A percentile compares a stretch with the other conserved stretches of the same genome.
These are phyloP conservation scores for Mariannaea elegans DNA, from an alignment of 2,329 filamentous ascomycete species.

Conservation along the genomic window DNA sequence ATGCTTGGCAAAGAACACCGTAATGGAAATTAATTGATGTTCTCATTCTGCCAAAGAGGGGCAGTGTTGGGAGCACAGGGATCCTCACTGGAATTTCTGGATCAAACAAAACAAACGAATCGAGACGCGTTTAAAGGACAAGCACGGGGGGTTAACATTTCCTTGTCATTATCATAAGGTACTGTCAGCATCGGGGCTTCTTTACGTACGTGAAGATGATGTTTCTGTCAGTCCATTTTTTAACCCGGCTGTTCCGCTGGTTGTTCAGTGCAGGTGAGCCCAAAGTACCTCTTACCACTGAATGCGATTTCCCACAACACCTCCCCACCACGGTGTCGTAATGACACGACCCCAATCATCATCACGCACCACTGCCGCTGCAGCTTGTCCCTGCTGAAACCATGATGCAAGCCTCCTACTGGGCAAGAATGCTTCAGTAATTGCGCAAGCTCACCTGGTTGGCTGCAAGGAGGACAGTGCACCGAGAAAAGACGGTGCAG, in stretches of 20 bases:
- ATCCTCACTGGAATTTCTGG: too few relatives aligned
- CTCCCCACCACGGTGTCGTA: conserved; percentile 12
- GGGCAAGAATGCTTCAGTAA: conserved; percentile 17
- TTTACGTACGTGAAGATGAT: too few relatives aligned
- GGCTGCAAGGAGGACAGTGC: conserved; percentile 22
- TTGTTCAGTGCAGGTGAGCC: neutral
- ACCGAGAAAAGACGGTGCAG: conserved; percentile 2
- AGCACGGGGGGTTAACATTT: neutral
- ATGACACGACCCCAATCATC: conserved; percentile 34
- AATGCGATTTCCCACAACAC: neutral
- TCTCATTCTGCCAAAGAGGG: neutral
- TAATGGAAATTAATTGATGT: too few relatives aligned
- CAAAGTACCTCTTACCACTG: neutral
- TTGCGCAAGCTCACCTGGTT: conserved; percentile 23
- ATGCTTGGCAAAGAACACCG: too few relatives aligned
- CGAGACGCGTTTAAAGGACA: neutral
- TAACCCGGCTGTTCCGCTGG: neutral
- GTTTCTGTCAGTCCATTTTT: neutral
- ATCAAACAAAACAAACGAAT: neutral
- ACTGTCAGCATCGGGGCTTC: too few relatives aligned
- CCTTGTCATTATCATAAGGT: too few relatives aligned
- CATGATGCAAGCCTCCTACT: conserved; percentile 33
- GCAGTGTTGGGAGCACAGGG: neutral
- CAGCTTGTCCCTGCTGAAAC: conserved; percentile 32
- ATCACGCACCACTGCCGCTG: conserved; percentile 27